phyloP scores from a whole-genome alignment of 495 filamentous ascomycete species.

The Aspergillus mulundensis region DNA sequence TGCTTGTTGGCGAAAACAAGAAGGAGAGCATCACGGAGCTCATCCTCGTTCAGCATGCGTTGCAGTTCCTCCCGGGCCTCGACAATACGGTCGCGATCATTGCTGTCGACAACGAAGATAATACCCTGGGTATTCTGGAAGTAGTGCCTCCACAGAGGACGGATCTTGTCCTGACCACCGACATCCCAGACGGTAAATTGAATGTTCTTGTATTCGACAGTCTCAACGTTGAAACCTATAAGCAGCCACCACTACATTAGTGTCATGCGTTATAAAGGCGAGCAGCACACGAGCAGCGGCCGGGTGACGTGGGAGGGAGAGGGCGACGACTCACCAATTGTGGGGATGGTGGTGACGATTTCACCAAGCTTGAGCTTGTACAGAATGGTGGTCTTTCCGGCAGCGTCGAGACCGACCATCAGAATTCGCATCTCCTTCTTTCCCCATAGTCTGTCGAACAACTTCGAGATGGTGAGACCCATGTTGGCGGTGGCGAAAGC shows the following conservation, averaged over 20 bases:
- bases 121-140: constrained; percentile 99
- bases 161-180: constrained; percentile 99
- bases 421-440: constrained; percentile 99
- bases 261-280: constrained; percentile 5
- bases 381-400: constrained; percentile 99
- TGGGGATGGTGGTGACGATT: constrained; percentile 99
- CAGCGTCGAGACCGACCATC: constrained; percentile 99
- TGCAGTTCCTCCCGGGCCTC: constrained; percentile 99
- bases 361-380: constrained; percentile 99
- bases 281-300: neutral
- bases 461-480: constrained; percentile 90
- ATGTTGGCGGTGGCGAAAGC: constrained; percentile 60
- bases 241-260: neutral
- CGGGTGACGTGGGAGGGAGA: constrained; percentile 2
- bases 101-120: constrained; percentile 99
- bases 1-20: constrained; percentile 99
- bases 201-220: constrained; percentile 99
- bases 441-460: constrained; percentile 93
- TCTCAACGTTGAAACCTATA: constrained; percentile 99
- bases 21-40: constrained; percentile 94
- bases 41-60: constrained; percentile 99
- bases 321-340: constrained; percentile 76
- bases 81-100: constrained; percentile 98
- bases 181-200: constrained; percentile 99
- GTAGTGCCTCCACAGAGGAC: constrained; percentile 99